Conservation (phyloP, 2,329 filamentous ascomycete genomes). For the Sclerotiophoma versabilis region DNA sequence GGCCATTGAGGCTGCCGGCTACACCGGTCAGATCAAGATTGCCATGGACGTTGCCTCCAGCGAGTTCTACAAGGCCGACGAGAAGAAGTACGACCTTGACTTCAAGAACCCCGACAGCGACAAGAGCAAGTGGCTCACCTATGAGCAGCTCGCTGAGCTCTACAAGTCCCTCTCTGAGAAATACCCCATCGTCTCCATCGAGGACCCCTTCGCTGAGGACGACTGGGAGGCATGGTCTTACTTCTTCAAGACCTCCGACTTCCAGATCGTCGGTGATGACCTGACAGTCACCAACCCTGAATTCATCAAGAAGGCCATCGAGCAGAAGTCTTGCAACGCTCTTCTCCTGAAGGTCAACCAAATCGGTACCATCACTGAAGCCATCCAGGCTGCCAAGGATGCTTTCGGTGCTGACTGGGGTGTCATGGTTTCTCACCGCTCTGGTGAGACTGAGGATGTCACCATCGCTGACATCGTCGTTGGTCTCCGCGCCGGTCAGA, state of each 20-base stretch:
- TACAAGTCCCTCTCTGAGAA: conserved; percentile 89
- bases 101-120: conserved; percentile 99
- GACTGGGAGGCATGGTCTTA: conserved; percentile 99
- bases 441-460: conserved; percentile 99
- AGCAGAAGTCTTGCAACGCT: conserved; percentile 98
- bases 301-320: conserved; percentile 99
- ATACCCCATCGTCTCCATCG: conserved; percentile 98
- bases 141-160: conserved; percentile 92
- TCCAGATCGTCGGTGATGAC: conserved; percentile 98
- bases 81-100: conserved; percentile 99
- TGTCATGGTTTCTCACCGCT: conserved; percentile 99
- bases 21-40: conserved; percentile 95
- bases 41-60: conserved; percentile 99
- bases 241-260: conserved; percentile 99
- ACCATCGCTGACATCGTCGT: conserved; percentile 98
- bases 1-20: conserved; percentile 92
- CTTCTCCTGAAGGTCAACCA: conserved; percentile 99
- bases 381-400: conserved; percentile 98
- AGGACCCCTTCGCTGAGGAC: conserved; percentile 99
- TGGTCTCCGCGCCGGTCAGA: conserved; percentile 94
- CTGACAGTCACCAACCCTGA: conserved; percentile 98
- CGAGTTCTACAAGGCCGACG: conserved; percentile 97
- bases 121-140: conserved; percentile 96
- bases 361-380: conserved; percentile 98
- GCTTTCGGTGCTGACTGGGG: conserved; percentile 93